These are phyloP conservation scores for Pterocarpus santalinus DNA, from an alignment of 306 rosid species.

Conservation along the genomic window DNA sequence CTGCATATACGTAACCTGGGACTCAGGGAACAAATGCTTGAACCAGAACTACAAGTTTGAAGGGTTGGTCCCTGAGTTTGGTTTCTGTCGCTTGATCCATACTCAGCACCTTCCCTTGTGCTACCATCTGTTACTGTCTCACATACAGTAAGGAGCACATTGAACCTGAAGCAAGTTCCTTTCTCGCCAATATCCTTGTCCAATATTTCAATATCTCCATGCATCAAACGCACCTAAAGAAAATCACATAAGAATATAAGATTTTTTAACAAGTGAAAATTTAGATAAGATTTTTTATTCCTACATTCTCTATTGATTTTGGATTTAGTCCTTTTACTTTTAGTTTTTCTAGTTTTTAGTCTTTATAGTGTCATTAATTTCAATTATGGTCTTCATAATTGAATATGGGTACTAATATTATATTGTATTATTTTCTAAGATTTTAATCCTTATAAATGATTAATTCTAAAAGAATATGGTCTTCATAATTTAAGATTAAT, in stretches of 20 bases:
- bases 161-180: slow-evolving; percentile 83
- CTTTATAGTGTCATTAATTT: no score
- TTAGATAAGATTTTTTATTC: no score
- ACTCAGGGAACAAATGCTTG: slow-evolving; percentile 50
- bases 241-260: neutral
- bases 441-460: no score
- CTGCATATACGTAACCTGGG: slow-evolving; percentile 46
- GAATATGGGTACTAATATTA: no score
- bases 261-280: neutral
- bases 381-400: no score
- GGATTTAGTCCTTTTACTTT: no score
- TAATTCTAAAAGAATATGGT: no score
- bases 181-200: slow-evolving; percentile 74
- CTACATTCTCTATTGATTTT: no score
- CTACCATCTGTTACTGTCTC: slow-evolving; percentile 30
- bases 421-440: no score
- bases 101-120: slow-evolving; percentile 49
- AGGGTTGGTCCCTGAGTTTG: slow-evolving; percentile 25
- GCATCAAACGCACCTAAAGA: slow-evolving; percentile 81
- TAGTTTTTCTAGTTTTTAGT: no score
- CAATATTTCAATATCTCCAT: slow-evolving; percentile 74
- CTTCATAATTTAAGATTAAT: no score
- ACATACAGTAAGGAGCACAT: slow-evolving; percentile 54
- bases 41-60: slow-evolving; percentile 43
- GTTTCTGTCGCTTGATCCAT: slow-evolving; percentile 32